phyloP scores from a whole-genome alignment of 768 basidiomycete species.

The Lyophyllum semitale region DNA sequence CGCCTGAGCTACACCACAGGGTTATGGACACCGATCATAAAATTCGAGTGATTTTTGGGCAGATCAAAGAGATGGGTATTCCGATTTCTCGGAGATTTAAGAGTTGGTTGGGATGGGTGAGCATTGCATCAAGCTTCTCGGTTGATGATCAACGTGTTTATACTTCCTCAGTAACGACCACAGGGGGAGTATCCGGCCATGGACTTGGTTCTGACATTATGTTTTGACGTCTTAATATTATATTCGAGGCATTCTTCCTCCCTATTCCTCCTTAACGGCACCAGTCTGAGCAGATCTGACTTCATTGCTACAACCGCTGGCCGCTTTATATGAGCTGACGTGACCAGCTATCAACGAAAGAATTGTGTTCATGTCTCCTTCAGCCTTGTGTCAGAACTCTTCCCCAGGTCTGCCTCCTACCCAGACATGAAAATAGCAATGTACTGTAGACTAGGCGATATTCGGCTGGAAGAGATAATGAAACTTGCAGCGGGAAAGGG shows the following conservation, averaged over 20 bases:
- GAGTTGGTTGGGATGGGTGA: not conserved
- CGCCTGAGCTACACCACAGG: not conserved
- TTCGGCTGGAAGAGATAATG: slow-evolving; percentile 44
- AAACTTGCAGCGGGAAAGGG: slow-evolving; percentile 35
- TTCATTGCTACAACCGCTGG: not conserved
- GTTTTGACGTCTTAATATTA: not conserved
- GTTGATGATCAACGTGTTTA: not conserved
- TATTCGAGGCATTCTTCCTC: not conserved
- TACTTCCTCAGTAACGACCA: not conserved
- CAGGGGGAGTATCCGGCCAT: not conserved
- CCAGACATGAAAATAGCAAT: slow-evolving; percentile 45
- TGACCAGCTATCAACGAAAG: no score
- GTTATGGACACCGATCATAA: not conserved
- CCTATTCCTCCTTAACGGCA: no score
- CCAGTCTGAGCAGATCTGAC: not conserved
- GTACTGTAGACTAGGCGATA: slow-evolving; percentile 44
- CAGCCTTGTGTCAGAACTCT: not conserved
- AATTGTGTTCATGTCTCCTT: not conserved
- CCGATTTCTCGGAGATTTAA: not conserved
- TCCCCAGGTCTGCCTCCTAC: not conserved
- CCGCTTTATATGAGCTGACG: no score
- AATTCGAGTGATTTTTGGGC: not conserved
- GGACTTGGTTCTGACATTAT: not conserved
- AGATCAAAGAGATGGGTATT: not conserved
- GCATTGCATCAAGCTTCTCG: slow-evolving; percentile 7